Evolutionary conservation across 2,329 filamentous ascomycete species (phyloP).

Genomic region (Penicillium sp.): DNA sequence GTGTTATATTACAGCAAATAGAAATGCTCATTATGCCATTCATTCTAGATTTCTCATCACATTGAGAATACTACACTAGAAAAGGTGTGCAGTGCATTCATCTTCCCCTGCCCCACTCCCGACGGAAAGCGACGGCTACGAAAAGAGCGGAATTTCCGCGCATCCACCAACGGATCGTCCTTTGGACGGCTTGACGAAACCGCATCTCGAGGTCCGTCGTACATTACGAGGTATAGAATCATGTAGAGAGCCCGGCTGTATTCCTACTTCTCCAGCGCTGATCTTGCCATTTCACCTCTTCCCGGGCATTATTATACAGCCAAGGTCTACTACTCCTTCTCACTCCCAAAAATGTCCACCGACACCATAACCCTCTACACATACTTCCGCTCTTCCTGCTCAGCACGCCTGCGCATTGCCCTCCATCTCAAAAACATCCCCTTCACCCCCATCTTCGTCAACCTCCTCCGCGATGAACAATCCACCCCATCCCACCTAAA

Average conservation of each 20-base stretch:
- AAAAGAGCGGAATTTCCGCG: constrained; percentile 9
- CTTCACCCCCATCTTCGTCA: constrained; percentile 52
- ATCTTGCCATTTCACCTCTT: neutral
- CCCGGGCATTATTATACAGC: too few species aligned
- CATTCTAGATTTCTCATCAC: too few species aligned
- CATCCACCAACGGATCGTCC: neutral
- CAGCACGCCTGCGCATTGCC: constrained; percentile 62
- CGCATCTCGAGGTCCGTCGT: neutral
- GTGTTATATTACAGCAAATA: too few species aligned
- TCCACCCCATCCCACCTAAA: constrained; percentile 47
- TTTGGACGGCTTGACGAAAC: neutral
- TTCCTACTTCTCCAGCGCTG: constrained; percentile 1
- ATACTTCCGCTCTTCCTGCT: constrained; percentile 66
- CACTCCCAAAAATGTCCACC: constrained; percentile 21
- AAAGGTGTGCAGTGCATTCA: neutral
- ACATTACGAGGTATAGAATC: neutral
- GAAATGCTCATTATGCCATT: too few species aligned
- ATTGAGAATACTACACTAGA: too few species aligned
- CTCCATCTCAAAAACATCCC: constrained; percentile 57
- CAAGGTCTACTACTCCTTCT: neutral
- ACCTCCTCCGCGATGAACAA: constrained; percentile 60
- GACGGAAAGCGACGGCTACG: constrained; percentile 9
- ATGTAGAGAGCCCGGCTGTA: neutral
- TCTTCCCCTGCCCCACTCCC: neutral
- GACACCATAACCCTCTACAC: constrained; percentile 52